Evolutionary conservation across 2,329 filamentous ascomycete genomes (phyloP), one percentile per base, ranked within the genome.

Genomic region (Dothiorella sarmentorum): DNA sequence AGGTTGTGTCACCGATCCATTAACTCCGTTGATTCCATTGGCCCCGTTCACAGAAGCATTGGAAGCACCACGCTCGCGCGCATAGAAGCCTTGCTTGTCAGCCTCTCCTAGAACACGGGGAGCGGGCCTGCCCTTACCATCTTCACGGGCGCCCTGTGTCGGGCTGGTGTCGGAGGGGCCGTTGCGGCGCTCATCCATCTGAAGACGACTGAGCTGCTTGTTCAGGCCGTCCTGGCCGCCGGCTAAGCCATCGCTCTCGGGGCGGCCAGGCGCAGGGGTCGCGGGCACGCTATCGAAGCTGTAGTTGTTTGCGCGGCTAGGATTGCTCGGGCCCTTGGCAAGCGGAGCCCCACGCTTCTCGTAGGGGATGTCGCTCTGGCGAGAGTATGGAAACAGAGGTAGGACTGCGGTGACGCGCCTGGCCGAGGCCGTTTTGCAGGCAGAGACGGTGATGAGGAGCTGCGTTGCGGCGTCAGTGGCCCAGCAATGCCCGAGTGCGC

Each of bases 401-500:
- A 97, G 85, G 45, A 99, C 91, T 56, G 91, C 94, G 40, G 93
- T 97, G 68, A 99, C 91, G 67, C 91, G 84, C 73, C 89, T 91
- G 27, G 94, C 94, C 38, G 92, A 97, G 66, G 91, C 91, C 11
- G 89, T 88, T 77, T 96, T 96, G 85, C 94, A 97, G 62, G 94
- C 94, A n/a, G 91, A 96, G 67, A 97, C 93, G 78, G 94, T 96
- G 77, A 97, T 97, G 74, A 96, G 89, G 51, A 97, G 86, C 57
- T 59, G 49, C 38, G 24, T 27, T 26, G 38, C 57, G 49, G 45
- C 57, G 49, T 59, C 37, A 59, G 57, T 49, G 40, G 49, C 35
- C 38, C 37, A 35, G 47, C 57, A 45, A 20, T 55, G 38, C 40
- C 45, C 47, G 37, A 53, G 57, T 45, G 40, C 47, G 45, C 47